Evolutionary conservation across 257 asterid species (phyloP).

Genomic region (Lithospermum erythrorhizon): DNA sequence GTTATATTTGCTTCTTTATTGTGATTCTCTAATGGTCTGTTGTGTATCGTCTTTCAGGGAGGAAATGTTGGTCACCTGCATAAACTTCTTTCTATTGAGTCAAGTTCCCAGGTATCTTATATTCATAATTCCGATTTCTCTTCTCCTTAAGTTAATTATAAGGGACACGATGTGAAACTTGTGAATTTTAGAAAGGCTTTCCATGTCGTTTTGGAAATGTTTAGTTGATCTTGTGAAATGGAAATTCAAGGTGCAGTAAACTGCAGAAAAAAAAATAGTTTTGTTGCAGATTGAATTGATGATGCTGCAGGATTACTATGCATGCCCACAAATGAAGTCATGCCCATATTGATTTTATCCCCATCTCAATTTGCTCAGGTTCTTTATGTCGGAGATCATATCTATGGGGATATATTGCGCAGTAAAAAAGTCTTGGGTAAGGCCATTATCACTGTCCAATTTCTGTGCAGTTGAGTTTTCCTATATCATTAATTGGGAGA

Average conservation of each 20-base stretch:
- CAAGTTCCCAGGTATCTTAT: constrained; percentile 78
- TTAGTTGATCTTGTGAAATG: not conserved
- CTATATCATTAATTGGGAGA: not conserved
- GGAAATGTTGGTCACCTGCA: constrained; percentile 98
- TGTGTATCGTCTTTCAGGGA: constrained; percentile 51
- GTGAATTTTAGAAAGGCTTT: not conserved
- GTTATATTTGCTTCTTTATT: constrained; percentile 7
- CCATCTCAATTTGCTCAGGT: constrained; percentile 33
- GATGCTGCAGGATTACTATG: not conserved
- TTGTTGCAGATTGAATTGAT: not conserved
- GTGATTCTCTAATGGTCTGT: constrained; percentile 6
- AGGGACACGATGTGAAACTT: not conserved
- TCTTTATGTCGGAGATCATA: constrained; percentile 97
- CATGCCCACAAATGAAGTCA: not conserved
- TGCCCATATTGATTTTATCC: not conserved
- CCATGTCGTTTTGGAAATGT: not conserved
- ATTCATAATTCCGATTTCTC: not conserved
- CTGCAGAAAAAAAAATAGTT: not conserved
- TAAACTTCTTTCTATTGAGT: constrained; percentile 67
- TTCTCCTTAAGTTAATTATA: not conserved
- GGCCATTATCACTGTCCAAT: constrained; percentile 1
- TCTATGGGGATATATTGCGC: constrained; percentile 95
- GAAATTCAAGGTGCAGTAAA: too few relatives aligned
- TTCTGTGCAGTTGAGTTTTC: not conserved
- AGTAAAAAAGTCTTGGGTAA: constrained; percentile 94